A percentile compares a stretch with the other conserved stretches of the same genome.
Evolutionary conservation across 2,329 filamentous ascomycete genomes (phyloP).

Genomic region (Fusarium pseudonygamai): DNA sequence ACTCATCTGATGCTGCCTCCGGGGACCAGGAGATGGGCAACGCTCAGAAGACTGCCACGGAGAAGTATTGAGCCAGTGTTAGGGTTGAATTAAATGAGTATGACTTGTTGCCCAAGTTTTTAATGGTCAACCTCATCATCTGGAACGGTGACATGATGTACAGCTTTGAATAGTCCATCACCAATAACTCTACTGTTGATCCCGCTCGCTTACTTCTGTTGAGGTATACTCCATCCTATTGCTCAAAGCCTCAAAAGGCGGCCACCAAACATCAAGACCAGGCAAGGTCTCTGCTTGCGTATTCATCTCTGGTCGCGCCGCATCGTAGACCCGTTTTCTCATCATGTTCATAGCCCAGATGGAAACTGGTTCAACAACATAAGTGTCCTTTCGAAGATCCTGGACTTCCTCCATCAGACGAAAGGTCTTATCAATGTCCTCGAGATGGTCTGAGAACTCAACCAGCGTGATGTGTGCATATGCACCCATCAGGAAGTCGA

Average conservation of each 20-base stretch:
- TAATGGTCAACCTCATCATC: no score
- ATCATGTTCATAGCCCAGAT: background rate
- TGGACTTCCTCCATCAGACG: background rate
- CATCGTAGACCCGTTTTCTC: background rate
- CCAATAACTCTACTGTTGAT: background rate
- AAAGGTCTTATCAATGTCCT: background rate
- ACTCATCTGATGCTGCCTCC: background rate
- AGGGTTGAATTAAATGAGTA: fast-evolving
- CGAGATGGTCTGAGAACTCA: background rate
- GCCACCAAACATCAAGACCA: background rate
- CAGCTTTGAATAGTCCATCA: fast-evolving
- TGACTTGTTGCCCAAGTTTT: no score
- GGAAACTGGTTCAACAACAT: background rate
- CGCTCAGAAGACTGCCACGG: fast-evolving
- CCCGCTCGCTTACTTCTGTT: background rate
- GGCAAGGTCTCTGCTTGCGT: fast-evolving
- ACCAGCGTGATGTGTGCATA: background rate
- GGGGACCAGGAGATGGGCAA: background rate
- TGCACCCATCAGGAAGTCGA: background rate
- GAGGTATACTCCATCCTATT: background rate
- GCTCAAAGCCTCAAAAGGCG: background rate
- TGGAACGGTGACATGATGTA: fast-evolving
- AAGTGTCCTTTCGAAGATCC: background rate
- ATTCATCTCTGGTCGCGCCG: background rate
- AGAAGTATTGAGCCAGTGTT: background rate